phyloP scores from a whole-genome alignment of 108 stramenopile species.

The Cyclotella kingstonii region DNA sequence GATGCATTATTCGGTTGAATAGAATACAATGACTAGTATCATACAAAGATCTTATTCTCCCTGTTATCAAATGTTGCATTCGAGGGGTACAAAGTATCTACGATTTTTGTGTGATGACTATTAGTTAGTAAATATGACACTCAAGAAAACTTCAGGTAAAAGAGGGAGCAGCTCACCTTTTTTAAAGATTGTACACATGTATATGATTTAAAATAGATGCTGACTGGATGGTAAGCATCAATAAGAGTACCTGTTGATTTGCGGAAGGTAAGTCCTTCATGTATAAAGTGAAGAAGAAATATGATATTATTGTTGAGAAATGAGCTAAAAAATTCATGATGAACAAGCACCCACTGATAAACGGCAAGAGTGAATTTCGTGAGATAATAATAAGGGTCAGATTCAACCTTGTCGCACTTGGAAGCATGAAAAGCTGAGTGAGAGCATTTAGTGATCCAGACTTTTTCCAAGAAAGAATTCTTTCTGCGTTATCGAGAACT shows the following conservation, averaged over 20 bases:
- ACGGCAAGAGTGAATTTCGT: constrained; percentile 34
- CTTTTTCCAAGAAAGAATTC: constrained; percentile 50
- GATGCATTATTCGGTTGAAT: not conserved
- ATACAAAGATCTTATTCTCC: not conserved
- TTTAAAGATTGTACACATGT: constrained; percentile 28
- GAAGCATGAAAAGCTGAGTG: constrained; percentile 57
- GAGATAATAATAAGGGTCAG: constrained; percentile 65
- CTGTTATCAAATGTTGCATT: constrained; percentile 19
- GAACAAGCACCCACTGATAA: constrained; percentile 48
- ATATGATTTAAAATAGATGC: constrained; percentile 54
- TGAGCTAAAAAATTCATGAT: not conserved
- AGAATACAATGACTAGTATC: constrained; percentile 9
- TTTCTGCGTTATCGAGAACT: constrained; percentile 68
- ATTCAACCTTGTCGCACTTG: constrained; percentile 59
- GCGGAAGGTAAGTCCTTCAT: constrained; percentile 10
- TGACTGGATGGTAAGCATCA: constrained; percentile 47
- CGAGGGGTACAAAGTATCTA: constrained; percentile 34
- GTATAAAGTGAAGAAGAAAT: not conserved
- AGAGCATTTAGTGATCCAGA: constrained; percentile 43
- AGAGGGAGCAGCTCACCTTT: constrained; percentile 5
- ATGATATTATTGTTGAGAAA: not conserved
- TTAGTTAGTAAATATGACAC: not conserved
- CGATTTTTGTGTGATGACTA: not conserved
- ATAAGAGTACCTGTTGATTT: constrained; percentile 46
- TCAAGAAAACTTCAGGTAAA: not conserved